Base-by-base conservation (phyloP, 2,329 filamentous ascomycete species). In the Penicillium fuscoglaucum region DNA sequence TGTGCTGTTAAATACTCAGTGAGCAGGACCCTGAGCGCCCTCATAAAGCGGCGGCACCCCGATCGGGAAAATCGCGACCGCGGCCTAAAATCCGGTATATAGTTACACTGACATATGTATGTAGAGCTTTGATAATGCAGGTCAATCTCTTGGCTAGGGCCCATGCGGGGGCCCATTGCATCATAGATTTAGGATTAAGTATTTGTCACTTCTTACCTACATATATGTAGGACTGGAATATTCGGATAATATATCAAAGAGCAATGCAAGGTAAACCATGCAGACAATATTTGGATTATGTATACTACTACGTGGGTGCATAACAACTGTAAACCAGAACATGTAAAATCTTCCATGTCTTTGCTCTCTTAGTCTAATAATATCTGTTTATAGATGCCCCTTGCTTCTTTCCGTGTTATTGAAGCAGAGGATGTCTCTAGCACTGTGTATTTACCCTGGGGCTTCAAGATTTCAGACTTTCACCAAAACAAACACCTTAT, bases 91-190 rank as follows among this genome's bases (percentile, higher is more conserved):
- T 19, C 19, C 19, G 19, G 19, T 19, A 19, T 19, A 19, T 19
- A n/a, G n/a, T n/a, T n/a, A 19, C 19, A 19, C 19, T 19, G 19
- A 19, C 19, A 19, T 7, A 31, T 39, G 9, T 17, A 31, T 21
- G 12, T 39, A 40, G 28, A 29, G 28, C 15, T 37, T 43, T 9
- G 26, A 55, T 47, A 49, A 56, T 56, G 62, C 62, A 63, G 46
- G 64, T 59, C 55, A 59, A 60, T 51, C 50, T 55, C 54, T 64
- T 66, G 61, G 65, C 62, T 63, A 24, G 55, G 46, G 57, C 21
- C 54, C 47, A 58, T 62, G 64, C 62, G 60, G 64, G 61, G 60
- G 26, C 4, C 28, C 15, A 35, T 45, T 52, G 50, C 40, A 45
- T 52, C 49, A 52, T 45, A 7, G 26, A 13, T 19, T 5, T 29